Evolutionary conservation across 257 asterid species (phyloP).

Genomic region (Striga asiatica): DNA sequence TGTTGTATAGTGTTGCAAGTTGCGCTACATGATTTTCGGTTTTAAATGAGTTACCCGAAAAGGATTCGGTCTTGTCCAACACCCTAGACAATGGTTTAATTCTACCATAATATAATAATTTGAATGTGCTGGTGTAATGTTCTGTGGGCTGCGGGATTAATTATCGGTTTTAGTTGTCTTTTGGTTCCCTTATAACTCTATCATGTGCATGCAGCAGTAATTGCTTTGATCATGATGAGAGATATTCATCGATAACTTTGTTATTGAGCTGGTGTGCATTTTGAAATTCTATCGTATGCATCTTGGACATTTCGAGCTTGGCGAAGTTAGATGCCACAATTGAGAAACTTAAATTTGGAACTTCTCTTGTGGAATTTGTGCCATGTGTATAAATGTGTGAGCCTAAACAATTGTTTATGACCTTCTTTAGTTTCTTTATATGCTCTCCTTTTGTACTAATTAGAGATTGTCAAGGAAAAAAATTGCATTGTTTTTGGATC

Average conservation of each 20-base stretch:
- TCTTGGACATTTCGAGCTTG: background rate
- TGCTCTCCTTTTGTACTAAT: background rate
- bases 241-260: background rate
- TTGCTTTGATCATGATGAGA: background rate
- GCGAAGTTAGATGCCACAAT: no score
- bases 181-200: background rate
- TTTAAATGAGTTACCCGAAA: no score
- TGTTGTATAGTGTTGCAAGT: no score
- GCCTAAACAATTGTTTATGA: background rate
- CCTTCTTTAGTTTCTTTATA: conserved; percentile 6
- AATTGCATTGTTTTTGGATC: background rate
- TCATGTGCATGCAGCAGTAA: background rate
- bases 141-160: background rate
- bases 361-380: no score
- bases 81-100: no score
- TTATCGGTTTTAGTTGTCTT: background rate
- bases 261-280: background rate
- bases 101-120: no score
- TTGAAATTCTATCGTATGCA: background rate
- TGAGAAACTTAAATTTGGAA: no score
- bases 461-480: background rate
- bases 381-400: background rate
- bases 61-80: no score
- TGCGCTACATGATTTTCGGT: no score
- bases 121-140: no score